A percentile compares a stretch with the other conserved stretches of the same genome.
Conservation (phyloP, 2,329 filamentous ascomycete genomes). For the Aspergillus caelatus region DNA sequence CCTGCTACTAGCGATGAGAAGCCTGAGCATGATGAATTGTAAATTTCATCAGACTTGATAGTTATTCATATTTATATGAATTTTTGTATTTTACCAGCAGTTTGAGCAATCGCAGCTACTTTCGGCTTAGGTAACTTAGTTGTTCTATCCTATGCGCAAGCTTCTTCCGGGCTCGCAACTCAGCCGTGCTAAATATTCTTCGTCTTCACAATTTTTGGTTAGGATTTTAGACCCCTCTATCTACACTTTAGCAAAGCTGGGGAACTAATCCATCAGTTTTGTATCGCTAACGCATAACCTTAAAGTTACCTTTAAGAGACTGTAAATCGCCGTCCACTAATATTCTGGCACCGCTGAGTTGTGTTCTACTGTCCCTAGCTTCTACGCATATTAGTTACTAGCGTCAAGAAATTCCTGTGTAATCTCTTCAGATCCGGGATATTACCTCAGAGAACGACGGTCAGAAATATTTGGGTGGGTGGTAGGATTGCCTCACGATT, state of each 20-base stretch:
- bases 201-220: not conserved
- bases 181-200: not conserved
- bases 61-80: constrained; percentile 8
- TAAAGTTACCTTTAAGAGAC: not conserved
- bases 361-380: too few species aligned
- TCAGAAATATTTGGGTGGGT: too few species aligned
- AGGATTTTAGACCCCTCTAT: not conserved
- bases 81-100: constrained; percentile 9
- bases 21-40: constrained; percentile 44
- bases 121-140: not conserved
- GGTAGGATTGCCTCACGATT: too few species aligned
- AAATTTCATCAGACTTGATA: constrained; percentile 18
- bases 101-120: not conserved
- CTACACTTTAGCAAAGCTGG: not conserved
- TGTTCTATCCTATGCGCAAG: not conserved
- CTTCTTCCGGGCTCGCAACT: not conserved
- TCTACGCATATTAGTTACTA: too few species aligned
- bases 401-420: too few species aligned
- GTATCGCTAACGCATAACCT: not conserved
- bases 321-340: not conserved
- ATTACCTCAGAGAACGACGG: too few species aligned
- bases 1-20: constrained; percentile 30
- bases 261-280: not conserved
- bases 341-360: too few species aligned
- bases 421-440: too few species aligned